These are phyloP conservation scores for Cyanidium caldarium DNA, from an alignment of 23 red algal species.

Conservation along the genomic window DNA sequence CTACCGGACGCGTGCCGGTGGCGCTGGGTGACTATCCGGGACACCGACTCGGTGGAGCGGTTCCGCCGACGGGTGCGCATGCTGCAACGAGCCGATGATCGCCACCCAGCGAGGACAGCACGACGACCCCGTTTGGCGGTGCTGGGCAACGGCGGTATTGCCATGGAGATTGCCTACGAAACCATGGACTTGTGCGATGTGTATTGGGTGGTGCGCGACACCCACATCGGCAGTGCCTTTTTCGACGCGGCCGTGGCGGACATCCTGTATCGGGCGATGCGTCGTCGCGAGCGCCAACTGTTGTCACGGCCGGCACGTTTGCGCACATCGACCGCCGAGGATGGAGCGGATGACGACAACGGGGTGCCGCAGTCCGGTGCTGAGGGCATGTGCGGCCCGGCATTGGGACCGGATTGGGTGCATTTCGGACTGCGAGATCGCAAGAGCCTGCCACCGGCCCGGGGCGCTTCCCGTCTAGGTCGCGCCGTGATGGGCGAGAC, in stretches of 20 bases:
- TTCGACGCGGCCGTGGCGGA: conserved; percentile 48
- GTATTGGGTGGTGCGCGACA: conserved; percentile 48
- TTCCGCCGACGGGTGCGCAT: background rate
- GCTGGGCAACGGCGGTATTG: conserved; percentile 81
- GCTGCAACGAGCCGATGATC: background rate
- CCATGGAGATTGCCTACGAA: conserved; percentile 65
- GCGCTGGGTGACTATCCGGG: conserved; percentile 28
- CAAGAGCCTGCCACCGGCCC: no score
- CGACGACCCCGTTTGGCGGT: conserved; percentile 9
- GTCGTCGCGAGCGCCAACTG: no score
- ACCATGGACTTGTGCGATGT: conserved; percentile 25
- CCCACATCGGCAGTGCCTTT: conserved; percentile 44
- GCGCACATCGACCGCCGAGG: no score
- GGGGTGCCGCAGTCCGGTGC: no score
- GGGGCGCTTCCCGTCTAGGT: no score
- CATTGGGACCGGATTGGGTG: no score
- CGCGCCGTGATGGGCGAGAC: no score
- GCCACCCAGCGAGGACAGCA: background rate
- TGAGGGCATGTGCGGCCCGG: no score
- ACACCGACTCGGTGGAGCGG: conserved; percentile 23
- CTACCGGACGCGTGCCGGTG: background rate
- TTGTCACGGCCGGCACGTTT: no score
- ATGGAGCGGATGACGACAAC: no score
- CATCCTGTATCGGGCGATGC: no score
- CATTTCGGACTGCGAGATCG: no score